Conservation (phyloP, 768 basidiomycete species). For the Myochromella boudieri region DNA sequence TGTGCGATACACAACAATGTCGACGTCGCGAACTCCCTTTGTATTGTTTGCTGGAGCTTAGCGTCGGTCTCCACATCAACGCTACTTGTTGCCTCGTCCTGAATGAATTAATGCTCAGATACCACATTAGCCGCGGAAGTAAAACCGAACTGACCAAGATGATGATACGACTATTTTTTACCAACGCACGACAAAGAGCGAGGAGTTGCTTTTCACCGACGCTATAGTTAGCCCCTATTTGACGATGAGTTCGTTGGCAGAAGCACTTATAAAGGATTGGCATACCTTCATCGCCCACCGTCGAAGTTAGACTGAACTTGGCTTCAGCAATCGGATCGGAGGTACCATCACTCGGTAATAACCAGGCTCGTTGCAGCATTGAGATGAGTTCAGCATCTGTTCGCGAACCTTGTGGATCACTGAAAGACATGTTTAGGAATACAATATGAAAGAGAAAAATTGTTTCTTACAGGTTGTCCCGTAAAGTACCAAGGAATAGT, state of each 20-base stretch:
- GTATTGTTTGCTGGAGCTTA: conserved; percentile 61
- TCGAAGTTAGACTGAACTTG: conserved; percentile 68
- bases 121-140: background rate
- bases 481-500: conserved; percentile 44
- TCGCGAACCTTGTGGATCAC: conserved; percentile 51
- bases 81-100: conserved; percentile 64
- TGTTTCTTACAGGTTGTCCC: conserved; percentile 38
- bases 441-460: background rate
- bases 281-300: conserved; percentile 63
- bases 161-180: conserved; percentile 60
- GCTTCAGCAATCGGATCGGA: conserved; percentile 47
- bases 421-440: conserved; percentile 18
- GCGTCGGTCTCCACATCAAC: conserved; percentile 64
- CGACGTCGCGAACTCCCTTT: conserved; percentile 54
- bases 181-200: conserved; percentile 60
- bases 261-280: background rate
- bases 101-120: background rate
- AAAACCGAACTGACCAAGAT: conserved; percentile 41
- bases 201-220: conserved; percentile 70
- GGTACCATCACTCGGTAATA: conserved; percentile 51
- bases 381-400: conserved; percentile 66
- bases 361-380: conserved; percentile 57
- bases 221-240: conserved; percentile 56
- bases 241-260: background rate
- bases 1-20: conserved; percentile 59